Evolutionary conservation across 2,329 filamentous ascomycete genomes (phyloP), one percentile per base, ranked within the genome.

Genomic region (Thielaviopsis cerberus): DNA sequence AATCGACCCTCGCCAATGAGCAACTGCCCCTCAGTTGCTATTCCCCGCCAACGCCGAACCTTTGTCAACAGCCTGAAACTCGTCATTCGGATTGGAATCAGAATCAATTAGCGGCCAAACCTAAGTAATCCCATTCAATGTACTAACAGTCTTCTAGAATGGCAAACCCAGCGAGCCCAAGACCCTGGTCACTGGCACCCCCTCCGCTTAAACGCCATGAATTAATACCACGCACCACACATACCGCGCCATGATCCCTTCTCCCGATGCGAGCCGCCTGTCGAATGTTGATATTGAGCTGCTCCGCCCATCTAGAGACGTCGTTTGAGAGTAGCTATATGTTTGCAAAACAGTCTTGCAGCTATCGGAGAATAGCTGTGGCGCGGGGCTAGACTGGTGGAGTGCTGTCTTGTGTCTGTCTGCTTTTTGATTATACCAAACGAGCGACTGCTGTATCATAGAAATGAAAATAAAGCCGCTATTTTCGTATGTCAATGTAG

Each of bases 131-230:
- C 15, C 7, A 48, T 3, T n/a, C 41, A 48, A 6, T 10, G 6
- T 53, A 61, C 59, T 64, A 63, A 61, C 65, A 64, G 62, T 64
- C 59, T 60, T 50, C 61, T 71, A 94, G 89, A 85, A 87, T 74
- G 89, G 89, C 76, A 94, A 92, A 80, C 87, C 91, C 76, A 83
- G 86, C 71, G 88, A 94, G 41, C 67, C 75, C 69, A 85, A 85
- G 78, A 79, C 74, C 68, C 73, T 92, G 66, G 79, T 71, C 50
- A 70, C 76, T 23, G 74, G 73, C 64, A 75, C 75, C 65, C 66
- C 67, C 57, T 51, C 61, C 55, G 56, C 57, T 8, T 61, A 61
- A 58, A 60, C 54, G 26, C 41, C 1, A 48, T 48, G 41, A 22
- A 48, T 48, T 22, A 48, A 48, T 48, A 22, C 41, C 41, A 48